Base-by-base conservation (phyloP, 768 basidiomycete species). In the Pleurotus tuber-regium region DNA sequence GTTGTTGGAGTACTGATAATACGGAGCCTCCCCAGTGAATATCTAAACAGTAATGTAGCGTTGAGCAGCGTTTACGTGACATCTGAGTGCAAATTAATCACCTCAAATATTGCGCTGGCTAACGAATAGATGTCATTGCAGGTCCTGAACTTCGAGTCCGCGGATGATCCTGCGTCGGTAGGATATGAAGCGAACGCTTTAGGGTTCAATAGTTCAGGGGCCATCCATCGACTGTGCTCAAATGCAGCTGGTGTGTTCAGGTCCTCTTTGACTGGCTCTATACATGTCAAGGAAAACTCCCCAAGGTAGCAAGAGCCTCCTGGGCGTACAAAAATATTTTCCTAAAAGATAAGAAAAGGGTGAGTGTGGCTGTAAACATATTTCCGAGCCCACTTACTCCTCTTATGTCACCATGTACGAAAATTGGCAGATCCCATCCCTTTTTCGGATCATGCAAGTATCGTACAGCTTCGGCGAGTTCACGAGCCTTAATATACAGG, bases 211-310 rank as follows among this genome's bases (percentile, higher is more conserved):
- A 31, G 29, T 23, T 48, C 46, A 2, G 46, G 46, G 14, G 46
- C 46, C 31, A 35, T 35, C 46, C 46, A 48, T 2, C 46, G 46
- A 21, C n/a, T 18, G 31, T 35, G 31, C 23, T 35, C n/a, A 31
- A 48, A 35, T 9, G 46, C 31, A 11, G 46, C 46, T 8, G 46
- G 46, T 31, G 35, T 48, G 46, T 9, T 33, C 9, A 18, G 46
- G 9, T 48, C 46, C 23, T 33, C 8, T 14, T 48, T 31, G 31
- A 48, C n/a, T 6, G 46, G 46, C n/a, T 48, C 46, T 29, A 35
- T 31, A n/a, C 46, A 48, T 23, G 46, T 48, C 30, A 48, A 30
- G 31, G 46, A 29, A 26, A 48, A 48, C 30, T 48, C 46, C n/a
- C 46, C 46, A 19, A 48, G 46, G 23, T 36, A 48, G 9, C 46